Evolutionary conservation across 2,329 filamentous ascomycete genomes (phyloP).

Genomic region (Aspergillus fischeri): DNA sequence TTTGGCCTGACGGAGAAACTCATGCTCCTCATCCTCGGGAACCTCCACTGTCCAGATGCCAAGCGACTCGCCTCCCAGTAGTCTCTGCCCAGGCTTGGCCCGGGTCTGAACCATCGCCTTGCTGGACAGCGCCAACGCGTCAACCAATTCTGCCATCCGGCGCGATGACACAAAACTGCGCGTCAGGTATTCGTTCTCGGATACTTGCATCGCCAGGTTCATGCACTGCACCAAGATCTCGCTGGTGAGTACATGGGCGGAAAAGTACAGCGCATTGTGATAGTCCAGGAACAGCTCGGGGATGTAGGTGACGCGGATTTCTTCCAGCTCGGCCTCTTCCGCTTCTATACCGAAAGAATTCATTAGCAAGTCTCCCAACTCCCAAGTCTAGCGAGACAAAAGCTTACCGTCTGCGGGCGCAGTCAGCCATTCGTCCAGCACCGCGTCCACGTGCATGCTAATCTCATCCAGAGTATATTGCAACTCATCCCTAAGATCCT

Average conservation of each 20-base stretch:
- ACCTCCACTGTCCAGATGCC: constrained; percentile 37
- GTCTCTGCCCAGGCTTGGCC: constrained; percentile 41
- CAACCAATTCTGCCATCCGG: constrained; percentile 71
- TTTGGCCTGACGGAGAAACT: constrained; percentile 8
- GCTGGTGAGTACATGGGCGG: constrained; percentile 68
- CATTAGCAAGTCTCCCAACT: constrained; percentile 5
- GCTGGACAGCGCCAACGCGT: constrained; percentile 71
- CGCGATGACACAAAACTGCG: constrained; percentile 59
- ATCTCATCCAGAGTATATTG: constrained; percentile 52
- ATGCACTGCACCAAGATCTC: constrained; percentile 79
- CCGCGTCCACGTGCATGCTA: constrained; percentile 55
- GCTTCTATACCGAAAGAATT: constrained; percentile 33
- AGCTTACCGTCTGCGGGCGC: constrained; percentile 52
- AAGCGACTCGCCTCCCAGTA: constrained; percentile 31
- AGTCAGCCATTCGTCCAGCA: constrained; percentile 63
- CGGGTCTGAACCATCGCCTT: constrained; percentile 61
- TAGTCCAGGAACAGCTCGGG: constrained; percentile 84
- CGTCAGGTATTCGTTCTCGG: constrained; percentile 64
- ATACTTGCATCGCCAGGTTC: constrained; percentile 77
- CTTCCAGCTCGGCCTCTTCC: constrained; percentile 58
- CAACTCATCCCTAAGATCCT: constrained; percentile 54
- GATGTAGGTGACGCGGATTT: constrained; percentile 72
- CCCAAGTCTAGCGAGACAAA: not conserved
- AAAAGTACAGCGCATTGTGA: constrained; percentile 73
- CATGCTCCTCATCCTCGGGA: constrained; percentile 21